Conservation (phyloP, 371 early-diverging fungal species). For the Lichtheimia ornata region DNA sequence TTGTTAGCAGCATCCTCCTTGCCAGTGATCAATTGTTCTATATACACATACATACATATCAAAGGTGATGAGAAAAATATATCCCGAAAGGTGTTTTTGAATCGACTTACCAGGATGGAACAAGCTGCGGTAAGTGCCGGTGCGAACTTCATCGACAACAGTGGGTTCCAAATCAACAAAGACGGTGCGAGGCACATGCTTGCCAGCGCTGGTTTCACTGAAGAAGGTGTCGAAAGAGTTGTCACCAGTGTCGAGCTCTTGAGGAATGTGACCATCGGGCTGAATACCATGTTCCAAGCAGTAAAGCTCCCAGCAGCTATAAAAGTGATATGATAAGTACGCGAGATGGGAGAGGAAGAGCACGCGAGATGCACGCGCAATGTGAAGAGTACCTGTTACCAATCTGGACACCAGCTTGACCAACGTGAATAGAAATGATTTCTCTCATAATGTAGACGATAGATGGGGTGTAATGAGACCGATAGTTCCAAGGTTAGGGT, state of each 20-base stretch:
- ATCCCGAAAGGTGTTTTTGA: too few species aligned
- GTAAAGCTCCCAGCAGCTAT: slow-evolving; percentile 97
- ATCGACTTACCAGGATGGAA: slow-evolving; percentile 89
- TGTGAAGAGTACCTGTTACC: slow-evolving; percentile 74
- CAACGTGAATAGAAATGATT: slow-evolving; percentile 94
- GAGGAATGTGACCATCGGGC: slow-evolving; percentile 93
- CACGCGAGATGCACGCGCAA: too few species aligned
- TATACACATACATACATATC: too few species aligned
- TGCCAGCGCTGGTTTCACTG: slow-evolving; percentile 93
- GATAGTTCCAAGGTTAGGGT: slow-evolving; percentile 27
- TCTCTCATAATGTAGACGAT: slow-evolving; percentile 82
- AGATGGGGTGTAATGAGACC: slow-evolving; percentile 23
- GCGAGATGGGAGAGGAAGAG: too few species aligned
- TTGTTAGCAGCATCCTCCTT: slow-evolving; percentile 99
- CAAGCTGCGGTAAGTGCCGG: slow-evolving; percentile 93
- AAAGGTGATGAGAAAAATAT: background rate
- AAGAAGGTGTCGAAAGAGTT: slow-evolving; percentile 80
- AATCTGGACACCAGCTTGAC: slow-evolving; percentile 99
- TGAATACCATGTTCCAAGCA: slow-evolving; percentile 84
- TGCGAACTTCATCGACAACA: slow-evolving; percentile 97
- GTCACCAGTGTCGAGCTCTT: slow-evolving; percentile 40
- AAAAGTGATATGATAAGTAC: too few species aligned
- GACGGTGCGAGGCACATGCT: slow-evolving; percentile 97
- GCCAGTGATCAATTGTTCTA: slow-evolving; percentile 95
- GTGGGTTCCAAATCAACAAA: slow-evolving; percentile 98